phyloP scores from a whole-genome alignment of 495 filamentous ascomycete species.

The Penicillium waksmanii region DNA sequence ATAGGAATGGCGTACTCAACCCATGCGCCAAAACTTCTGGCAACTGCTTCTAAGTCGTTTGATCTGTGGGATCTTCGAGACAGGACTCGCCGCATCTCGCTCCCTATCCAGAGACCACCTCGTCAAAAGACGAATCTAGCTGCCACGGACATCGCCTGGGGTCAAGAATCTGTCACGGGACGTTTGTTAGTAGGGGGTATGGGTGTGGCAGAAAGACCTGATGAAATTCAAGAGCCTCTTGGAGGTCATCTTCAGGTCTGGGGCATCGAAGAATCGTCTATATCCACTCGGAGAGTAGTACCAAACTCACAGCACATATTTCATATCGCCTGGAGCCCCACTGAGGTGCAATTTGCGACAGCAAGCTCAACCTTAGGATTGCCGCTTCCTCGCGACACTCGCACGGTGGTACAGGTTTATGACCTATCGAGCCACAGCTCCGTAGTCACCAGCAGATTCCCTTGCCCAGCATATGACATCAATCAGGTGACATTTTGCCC shows the following conservation, averaged over 20 bases:
- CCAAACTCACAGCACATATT: constrained; percentile 73
- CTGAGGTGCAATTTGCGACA: constrained; percentile 57
- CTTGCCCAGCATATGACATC: constrained; percentile 83
- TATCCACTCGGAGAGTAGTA: constrained; percentile 45
- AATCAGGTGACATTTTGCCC: constrained; percentile 72
- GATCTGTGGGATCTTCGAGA: constrained; percentile 27
- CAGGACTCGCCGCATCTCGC: neutral
- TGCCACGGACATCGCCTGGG: constrained; percentile 78
- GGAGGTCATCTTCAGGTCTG: constrained; percentile 75
- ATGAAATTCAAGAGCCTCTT: constrained; percentile 52
- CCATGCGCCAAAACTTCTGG: constrained; percentile 44
- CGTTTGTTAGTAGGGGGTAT: constrained; percentile 77
- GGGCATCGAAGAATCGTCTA: constrained; percentile 56
- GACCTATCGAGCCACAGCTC: constrained; percentile 26
- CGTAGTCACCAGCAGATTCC: constrained; percentile 37
- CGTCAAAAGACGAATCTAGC: constrained; percentile 48
- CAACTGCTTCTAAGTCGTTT: constrained; percentile 49
- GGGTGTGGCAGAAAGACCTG: constrained; percentile 38
- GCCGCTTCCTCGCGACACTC: constrained; percentile 32
- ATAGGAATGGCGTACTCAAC: constrained; percentile 67
- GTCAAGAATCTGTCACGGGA: constrained; percentile 48
- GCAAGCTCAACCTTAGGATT: constrained; percentile 46
- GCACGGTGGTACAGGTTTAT: constrained; percentile 58
- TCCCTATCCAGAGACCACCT: constrained; percentile 19
- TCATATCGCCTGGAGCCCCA: constrained; percentile 78